Evolutionary conservation across 2,329 filamentous ascomycete species (phyloP), one percentile per base, ranked within the genome.

Genomic region (Fusarium verticillioides): DNA sequence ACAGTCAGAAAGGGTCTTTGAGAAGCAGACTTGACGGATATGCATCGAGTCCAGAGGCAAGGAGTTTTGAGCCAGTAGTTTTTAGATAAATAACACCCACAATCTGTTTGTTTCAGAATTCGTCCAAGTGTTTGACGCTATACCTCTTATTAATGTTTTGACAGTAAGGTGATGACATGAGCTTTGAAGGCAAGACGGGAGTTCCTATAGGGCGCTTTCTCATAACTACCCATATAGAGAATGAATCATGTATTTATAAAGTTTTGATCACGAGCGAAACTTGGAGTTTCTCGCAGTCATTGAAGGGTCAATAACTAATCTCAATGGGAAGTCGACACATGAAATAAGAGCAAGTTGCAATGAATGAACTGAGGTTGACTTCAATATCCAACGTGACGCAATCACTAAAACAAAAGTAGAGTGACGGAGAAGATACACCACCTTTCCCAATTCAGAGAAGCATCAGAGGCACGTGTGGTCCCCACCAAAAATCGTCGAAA

Each of bases 401-500:
- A 53, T 49, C 23, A 26, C 15, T 15, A 30, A 36, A 60, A 46
- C 19, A 36, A 53, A 62, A 56, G 42, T 46, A 73, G 74, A 78
- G 73, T 63, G 60, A 30, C 59, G 40, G 56, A 15, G 8, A 34
- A 34, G 9, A 40, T 23, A 28, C 19, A 43, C 32, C n/a, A 32
- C 40, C 26, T 46, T 40, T 63, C 58, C 37, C 2, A n/a, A 65
- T 70, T 16, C 15, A 50, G 68, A 23, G 42, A 18, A 19, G 70
- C 18, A 39, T 23, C 11, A 23, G 23, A 68, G 54, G 79, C 79
- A 81, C 79, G 79, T 81, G 80, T 72, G 61, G 40, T 57, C 69
- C 69, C 78, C 79, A 79, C 77, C 44, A 47, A 75, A 71, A 73
- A 75, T 42, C 50, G 26, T 66, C 73, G 73, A 79, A 81, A 81